Evolutionary conservation across 164 flowering plant species (phyloP), one percentile per base, ranked within the genome.

Genomic region (Kalanchoe fedtschenkoi): DNA sequence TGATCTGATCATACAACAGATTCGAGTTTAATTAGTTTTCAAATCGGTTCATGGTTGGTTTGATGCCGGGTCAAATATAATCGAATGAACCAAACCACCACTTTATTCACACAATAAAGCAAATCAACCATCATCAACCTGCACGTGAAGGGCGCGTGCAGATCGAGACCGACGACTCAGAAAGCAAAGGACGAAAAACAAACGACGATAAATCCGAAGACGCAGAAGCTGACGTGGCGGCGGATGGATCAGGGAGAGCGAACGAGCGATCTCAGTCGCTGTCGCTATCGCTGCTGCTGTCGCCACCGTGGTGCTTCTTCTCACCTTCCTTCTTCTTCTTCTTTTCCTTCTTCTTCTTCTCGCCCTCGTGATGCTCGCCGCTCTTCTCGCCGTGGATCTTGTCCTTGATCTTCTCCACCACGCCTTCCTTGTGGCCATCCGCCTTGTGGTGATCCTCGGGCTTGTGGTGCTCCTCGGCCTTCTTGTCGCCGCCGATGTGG

Each of bases 401-500:
- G 69, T 80, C 84, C 77, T 80, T 82, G 70, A 80, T 65, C 70
- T 83, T 83, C 61, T 78, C 88, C 22, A 74, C 24, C 6, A 80
- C 4, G 0, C 87, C 81, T 19, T 67, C 77, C 41, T 74, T 71
- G 19, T 53, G 39, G 44, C 53, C 59, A 0, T 19, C 70, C 16
- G 16, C 43, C 51, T 72, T 53, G 62, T 69, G 67, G 30, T 69
- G 61, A 14, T 32, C 58, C 34, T 53, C 64, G 0, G 24, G 37
- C 62, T 74, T 63, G 56, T 72, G 65, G 51, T 73, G 65, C 63
- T 62, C 69, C 34, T 67, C 69, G 10, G 28, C 58, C 42, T 72
- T 53, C 51, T 54, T 62, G 58, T 61, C 19, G 1, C 80, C 83
- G 58, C 88, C 88, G 63, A 77, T 63, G 75, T 78, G 79, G 34